phyloP scores from a whole-genome alignment of 257 asterid genomes.

The Solanum paucissectum region DNA sequence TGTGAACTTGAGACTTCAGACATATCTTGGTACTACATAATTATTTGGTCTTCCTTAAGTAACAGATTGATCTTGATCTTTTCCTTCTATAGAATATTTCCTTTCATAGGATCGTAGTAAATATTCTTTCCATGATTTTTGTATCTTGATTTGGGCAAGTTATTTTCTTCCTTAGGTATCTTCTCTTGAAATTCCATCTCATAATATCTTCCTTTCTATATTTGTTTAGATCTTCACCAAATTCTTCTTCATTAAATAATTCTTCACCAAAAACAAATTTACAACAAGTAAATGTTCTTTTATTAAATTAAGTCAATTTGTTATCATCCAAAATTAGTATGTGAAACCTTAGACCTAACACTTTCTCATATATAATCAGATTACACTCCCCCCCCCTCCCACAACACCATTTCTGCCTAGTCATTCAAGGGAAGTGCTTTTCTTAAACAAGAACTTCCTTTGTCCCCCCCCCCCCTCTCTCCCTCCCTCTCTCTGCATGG shows the following conservation, averaged over 20 bases:
- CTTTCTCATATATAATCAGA: not conserved
- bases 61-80: not conserved
- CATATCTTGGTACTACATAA: not conserved
- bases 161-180: not conserved
- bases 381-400: too few relatives aligned
- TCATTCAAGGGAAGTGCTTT: not conserved
- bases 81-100: not conserved
- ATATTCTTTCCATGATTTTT: too few relatives aligned
- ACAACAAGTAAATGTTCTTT: too few relatives aligned
- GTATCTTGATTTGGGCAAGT: not conserved
- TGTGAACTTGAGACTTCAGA: not conserved
- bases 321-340: too few relatives aligned
- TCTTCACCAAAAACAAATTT: not conserved
- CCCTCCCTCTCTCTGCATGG: not conserved
- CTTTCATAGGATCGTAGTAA: too few relatives aligned
- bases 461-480: too few relatives aligned
- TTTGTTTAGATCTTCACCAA: not conserved
- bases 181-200: not conserved
- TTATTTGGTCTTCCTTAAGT: not conserved
- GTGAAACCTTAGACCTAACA: too few relatives aligned
- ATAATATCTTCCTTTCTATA: not conserved
- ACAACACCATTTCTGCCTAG: not conserved
- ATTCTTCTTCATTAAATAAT: not conserved
- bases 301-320: too few relatives aligned
- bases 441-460: not conserved